These are phyloP conservation scores for Saccharomyces uvarum DNA, from an alignment of 1,139 yeast species.

Conservation along the genomic window DNA sequence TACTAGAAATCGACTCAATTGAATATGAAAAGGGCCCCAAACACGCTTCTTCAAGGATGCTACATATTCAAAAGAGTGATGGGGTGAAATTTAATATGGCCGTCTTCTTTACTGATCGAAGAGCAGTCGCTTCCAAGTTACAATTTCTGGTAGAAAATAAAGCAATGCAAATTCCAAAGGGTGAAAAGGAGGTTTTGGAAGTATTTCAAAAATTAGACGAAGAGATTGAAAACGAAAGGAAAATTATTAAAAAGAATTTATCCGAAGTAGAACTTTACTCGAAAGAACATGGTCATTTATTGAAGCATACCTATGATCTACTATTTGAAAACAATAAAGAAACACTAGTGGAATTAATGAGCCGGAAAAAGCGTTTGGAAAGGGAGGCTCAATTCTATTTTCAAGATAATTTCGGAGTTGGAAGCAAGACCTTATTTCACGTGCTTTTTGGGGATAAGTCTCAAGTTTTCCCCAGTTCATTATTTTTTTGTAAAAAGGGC, in stretches of 20 bases:
- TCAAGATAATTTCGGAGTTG: constrained; percentile 39
- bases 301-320: not conserved
- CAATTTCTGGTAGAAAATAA: constrained; percentile 49
- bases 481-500: constrained; percentile 19
- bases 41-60: constrained; percentile 36
- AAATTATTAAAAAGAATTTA: constrained; percentile 4
- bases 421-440: constrained; percentile 80
- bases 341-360: constrained; percentile 13
- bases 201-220: constrained; percentile 19
- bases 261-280: constrained; percentile 3
- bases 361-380: constrained; percentile 21
- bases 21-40: constrained; percentile 39
- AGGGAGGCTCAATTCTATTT: constrained; percentile 31
- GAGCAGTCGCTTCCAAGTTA: constrained; percentile 44
- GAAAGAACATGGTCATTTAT: not conserved
- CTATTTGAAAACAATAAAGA: constrained; percentile 17
- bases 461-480: constrained; percentile 26
- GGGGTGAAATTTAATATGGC: constrained; percentile 29
- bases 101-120: constrained; percentile 59
- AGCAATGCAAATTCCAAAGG: constrained; percentile 39
- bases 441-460: constrained; percentile 76
- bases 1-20: constrained; percentile 51
- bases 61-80: constrained; percentile 3
- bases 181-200: constrained; percentile 22
- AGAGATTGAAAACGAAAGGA: constrained; percentile 15